Conservation (phyloP, 2,329 filamentous ascomycete species). For the Aspergillus arachidicola region DNA sequence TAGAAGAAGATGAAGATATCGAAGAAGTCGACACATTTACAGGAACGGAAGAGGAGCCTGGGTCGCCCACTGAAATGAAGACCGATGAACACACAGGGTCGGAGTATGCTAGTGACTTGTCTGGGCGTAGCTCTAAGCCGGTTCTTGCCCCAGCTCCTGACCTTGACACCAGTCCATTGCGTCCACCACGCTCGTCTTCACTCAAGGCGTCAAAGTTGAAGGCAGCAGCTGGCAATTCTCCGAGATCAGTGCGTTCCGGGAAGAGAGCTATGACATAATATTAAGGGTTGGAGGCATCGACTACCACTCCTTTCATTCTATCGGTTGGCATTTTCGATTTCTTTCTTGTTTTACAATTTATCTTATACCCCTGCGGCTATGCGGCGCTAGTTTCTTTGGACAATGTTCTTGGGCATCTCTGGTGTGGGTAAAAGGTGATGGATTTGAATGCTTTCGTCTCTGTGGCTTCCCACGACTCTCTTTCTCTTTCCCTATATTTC, state of each 20-base stretch:
- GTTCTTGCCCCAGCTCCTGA: constrained; percentile 36
- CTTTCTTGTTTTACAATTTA: constrained; percentile 9
- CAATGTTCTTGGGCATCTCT: constrained; percentile 5
- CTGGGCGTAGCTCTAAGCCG: constrained; percentile 25
- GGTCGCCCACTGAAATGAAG: constrained; percentile 25
- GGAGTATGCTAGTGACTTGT: constrained; percentile 18
- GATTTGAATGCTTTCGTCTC: constrained; percentile 1
- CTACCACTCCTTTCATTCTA: constrained; percentile 6
- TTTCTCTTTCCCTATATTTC: background rate
- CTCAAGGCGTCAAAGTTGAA: constrained; percentile 26
- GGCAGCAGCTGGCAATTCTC: constrained; percentile 17
- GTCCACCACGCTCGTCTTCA: constrained; percentile 45
- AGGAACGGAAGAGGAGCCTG: constrained; percentile 31
- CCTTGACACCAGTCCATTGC: constrained; percentile 32
- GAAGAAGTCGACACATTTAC: constrained; percentile 48
- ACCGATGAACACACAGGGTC: constrained; percentile 12
- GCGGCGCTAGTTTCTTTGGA: constrained; percentile 18
- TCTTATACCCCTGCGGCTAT: constrained; percentile 23
- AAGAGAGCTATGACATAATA: constrained; percentile 7
- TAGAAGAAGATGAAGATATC: constrained; percentile 42
- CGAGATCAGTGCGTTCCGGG: constrained; percentile 18
- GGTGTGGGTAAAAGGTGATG: constrained; percentile 4
- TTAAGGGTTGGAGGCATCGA: constrained; percentile 9
- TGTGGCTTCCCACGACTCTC: background rate
- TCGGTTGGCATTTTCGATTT: constrained; percentile 13